These are phyloP conservation scores for Phragmites australis DNA, from an alignment of 176 grass and related monocot species.

Conservation along the genomic window DNA sequence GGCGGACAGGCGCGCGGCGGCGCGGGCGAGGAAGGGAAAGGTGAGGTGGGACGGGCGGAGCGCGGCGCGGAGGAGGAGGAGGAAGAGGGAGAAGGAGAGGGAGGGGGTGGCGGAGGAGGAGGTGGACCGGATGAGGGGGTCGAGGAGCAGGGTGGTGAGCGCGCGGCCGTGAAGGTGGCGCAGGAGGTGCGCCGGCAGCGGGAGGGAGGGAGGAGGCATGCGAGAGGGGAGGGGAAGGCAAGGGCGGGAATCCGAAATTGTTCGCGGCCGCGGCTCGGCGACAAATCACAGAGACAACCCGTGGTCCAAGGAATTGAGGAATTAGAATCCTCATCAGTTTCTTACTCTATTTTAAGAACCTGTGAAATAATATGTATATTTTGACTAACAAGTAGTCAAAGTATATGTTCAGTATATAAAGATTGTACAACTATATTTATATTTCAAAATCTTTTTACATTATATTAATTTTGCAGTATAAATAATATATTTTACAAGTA, in stretches of 20 bases:
- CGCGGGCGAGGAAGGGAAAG: conserved; percentile 51
- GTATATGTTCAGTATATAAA: too few relatives aligned
- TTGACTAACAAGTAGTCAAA: too few relatives aligned
- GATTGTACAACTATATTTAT: too few relatives aligned
- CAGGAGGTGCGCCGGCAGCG: conserved; percentile 29
- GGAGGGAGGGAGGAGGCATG: neutral
- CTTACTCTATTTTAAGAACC: too few relatives aligned
- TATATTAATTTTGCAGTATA: too few relatives aligned
- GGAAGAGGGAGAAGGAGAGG: conserved; percentile 49
- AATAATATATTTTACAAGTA: too few relatives aligned
- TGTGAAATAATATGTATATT: too few relatives aligned
- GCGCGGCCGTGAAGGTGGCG: conserved; percentile 20
- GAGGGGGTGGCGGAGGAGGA: conserved; percentile 47
- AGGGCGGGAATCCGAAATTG: neutral
- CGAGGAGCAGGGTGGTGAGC: conserved; percentile 39
- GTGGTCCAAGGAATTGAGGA: too few relatives aligned
- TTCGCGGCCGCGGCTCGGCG: too few relatives aligned
- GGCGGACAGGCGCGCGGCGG: conserved; percentile 38
- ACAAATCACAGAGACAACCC: too few relatives aligned
- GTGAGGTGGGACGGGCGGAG: conserved; percentile 50
- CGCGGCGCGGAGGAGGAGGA: conserved; percentile 51
- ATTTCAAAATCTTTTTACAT: too few relatives aligned
- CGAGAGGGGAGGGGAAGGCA: neutral
- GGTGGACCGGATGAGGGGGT: conserved; percentile 38
- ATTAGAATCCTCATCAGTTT: too few relatives aligned